Evolutionary conservation across 768 basidiomycete genomes (phyloP).

Genomic region (Lactifluus volemus): DNA sequence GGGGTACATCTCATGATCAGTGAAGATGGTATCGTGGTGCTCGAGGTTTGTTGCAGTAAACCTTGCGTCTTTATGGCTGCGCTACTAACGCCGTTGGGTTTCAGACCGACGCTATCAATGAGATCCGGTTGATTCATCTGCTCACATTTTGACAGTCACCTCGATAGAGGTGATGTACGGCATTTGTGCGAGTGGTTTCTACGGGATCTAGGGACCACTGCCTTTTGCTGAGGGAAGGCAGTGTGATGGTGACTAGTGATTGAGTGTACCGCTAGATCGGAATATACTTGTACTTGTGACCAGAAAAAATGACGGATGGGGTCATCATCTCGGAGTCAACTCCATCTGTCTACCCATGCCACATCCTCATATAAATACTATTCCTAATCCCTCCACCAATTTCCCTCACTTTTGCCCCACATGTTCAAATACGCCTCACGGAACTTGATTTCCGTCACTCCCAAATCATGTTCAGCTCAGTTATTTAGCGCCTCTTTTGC

Average conservation of each 20-base stretch:
- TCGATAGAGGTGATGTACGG: not conserved
- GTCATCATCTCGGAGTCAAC: not conserved
- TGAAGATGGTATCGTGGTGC: constrained; percentile 14
- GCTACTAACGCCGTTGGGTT: constrained; percentile 7
- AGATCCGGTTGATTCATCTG: not conserved
- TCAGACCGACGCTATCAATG: not conserved
- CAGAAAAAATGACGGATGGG: not conserved
- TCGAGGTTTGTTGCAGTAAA: constrained; percentile 12
- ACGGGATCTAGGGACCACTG: too few relatives aligned
- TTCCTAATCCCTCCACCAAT: not conserved
- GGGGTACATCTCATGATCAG: constrained; percentile 13
- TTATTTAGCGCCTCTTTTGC: constrained; percentile 48
- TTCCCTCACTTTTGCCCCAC: not conserved
- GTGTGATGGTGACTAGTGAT: not conserved
- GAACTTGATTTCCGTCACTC: constrained; percentile 21
- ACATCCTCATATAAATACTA: constrained; percentile 3
- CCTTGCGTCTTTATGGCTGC: not conserved
- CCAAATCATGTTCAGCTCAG: constrained; percentile 22
- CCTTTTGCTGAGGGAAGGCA: not conserved
- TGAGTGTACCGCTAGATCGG: not conserved
- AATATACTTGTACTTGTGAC: not conserved
- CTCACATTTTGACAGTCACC: constrained; percentile 10
- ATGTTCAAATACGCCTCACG: constrained; percentile 28
- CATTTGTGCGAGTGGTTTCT: constrained; percentile 4
- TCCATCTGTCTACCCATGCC: not conserved